Percentiles rank a stretch among this genome's conserved stretches.
These are phyloP conservation scores for Gymnopilus junonius DNA, from an alignment of 768 basidiomycete species.

Conservation along the genomic window DNA sequence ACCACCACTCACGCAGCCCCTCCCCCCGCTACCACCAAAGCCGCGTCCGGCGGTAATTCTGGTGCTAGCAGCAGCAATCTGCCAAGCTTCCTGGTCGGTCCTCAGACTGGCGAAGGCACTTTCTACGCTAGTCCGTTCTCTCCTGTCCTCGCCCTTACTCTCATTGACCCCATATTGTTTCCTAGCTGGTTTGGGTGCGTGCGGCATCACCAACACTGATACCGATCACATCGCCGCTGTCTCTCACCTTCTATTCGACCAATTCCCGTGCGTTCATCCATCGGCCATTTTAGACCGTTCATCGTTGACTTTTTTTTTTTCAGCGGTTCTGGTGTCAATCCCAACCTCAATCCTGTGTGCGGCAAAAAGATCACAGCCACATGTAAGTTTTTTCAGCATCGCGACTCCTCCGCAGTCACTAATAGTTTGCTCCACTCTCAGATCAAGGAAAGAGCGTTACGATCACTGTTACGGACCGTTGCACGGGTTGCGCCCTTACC, in stretches of 20 bases:
- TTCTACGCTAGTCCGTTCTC: slow-evolving; percentile 50
- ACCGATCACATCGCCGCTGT: slow-evolving; percentile 61
- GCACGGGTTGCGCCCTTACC: slow-evolving; percentile 51
- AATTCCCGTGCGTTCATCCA: slow-evolving; percentile 54
- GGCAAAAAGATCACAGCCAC: slow-evolving; percentile 43
- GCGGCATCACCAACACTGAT: slow-evolving; percentile 60
- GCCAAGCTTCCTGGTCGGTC: slow-evolving; percentile 51
- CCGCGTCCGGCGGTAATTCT: slow-evolving; percentile 19
- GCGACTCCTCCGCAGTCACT: slow-evolving; percentile 6
- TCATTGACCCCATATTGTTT: slow-evolving; percentile 6
- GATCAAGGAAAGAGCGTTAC: slow-evolving; percentile 54
- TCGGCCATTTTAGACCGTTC: neutral
- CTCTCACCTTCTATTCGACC: slow-evolving; percentile 58
- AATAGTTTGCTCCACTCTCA: slow-evolving; percentile 25
- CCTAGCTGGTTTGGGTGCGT: slow-evolving; percentile 64
- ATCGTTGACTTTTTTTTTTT: slow-evolving; percentile 4
- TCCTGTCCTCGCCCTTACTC: neutral
- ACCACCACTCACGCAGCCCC: slow-evolving; percentile 12
- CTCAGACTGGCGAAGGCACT: slow-evolving; percentile 58
- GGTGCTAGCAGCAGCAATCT: slow-evolving; percentile 21
- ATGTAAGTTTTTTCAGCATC: slow-evolving; percentile 43
- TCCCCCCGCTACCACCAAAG: slow-evolving; percentile 17
- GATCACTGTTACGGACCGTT: slow-evolving; percentile 65
- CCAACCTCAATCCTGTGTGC: slow-evolving; percentile 81
- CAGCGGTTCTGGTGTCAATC: slow-evolving; percentile 64